A percentile compares a stretch with the other conserved stretches of the same genome.
phyloP scores from a whole-genome alignment of 2,329 filamentous ascomycete genomes.

The Pseudogymnoascus sp. region DNA sequence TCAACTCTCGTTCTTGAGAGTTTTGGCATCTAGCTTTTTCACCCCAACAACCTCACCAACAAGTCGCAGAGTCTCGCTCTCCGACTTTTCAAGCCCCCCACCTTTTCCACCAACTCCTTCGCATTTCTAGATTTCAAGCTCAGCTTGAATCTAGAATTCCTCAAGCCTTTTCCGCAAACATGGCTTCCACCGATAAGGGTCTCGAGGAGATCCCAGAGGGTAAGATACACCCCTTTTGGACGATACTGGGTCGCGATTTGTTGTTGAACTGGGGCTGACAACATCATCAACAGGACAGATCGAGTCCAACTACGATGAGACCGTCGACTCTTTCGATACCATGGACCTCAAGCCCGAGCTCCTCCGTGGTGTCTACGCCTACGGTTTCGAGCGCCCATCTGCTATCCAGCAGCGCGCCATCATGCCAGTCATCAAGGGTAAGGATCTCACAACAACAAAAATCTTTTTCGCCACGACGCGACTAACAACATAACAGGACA shows the following conservation, averaged over 20 bases:
- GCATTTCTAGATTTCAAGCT: slow-evolving; percentile 63
- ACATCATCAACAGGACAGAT: slow-evolving; percentile 68
- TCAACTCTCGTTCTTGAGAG: slow-evolving; percentile 39
- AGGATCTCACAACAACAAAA: slow-evolving; percentile 32
- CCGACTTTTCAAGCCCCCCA: slow-evolving; percentile 27
- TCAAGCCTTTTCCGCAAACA: slow-evolving; percentile 64
- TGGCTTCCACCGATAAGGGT: slow-evolving; percentile 91
- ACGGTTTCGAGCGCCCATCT: slow-evolving; percentile 99
- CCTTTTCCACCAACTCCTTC: slow-evolving; percentile 20
- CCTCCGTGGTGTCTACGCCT: slow-evolving; percentile 97
- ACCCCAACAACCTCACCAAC: slow-evolving; percentile 18
- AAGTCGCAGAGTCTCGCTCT: slow-evolving; percentile 31
- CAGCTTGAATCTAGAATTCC: slow-evolving; percentile 68
- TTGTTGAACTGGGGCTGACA: slow-evolving; percentile 19
- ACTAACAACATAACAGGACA: slow-evolving; percentile 53
- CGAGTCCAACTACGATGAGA: slow-evolving; percentile 99
- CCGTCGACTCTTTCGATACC: slow-evolving; percentile 96
- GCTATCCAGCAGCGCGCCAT: slow-evolving; percentile 99
- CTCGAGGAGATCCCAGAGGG: slow-evolving; percentile 96
- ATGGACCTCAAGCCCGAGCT: slow-evolving; percentile 98
- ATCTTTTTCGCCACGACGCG: slow-evolving; percentile 14
- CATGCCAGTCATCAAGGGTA: slow-evolving; percentile 99
- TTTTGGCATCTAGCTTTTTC: slow-evolving; percentile 44
- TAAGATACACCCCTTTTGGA: slow-evolving; percentile 47
- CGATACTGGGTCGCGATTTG: neutral